Conservation (phyloP, 1,139 yeast species). For the Hyphopichia pseudoburtonii region DNA sequence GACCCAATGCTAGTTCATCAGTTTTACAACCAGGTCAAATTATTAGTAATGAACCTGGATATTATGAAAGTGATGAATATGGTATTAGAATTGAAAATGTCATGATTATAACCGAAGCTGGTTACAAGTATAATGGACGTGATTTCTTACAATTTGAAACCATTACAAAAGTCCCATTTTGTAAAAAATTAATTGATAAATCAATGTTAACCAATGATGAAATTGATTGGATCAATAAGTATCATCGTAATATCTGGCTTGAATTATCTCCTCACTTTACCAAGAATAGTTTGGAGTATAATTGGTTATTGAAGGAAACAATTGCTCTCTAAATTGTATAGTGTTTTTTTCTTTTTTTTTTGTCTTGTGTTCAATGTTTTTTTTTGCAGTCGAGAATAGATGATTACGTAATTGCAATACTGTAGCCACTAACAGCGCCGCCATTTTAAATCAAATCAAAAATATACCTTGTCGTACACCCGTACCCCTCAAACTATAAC, state of each 20-base stretch:
- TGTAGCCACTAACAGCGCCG: too few relatives aligned
- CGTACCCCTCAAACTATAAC: too few relatives aligned
- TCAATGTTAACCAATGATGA: conserved; percentile 62
- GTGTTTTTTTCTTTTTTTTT: background rate
- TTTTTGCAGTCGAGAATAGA: too few relatives aligned
- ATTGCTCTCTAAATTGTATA: conserved; percentile 24
- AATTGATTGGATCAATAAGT: conserved; percentile 62
- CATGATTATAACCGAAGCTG: conserved; percentile 53
- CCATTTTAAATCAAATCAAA: too few relatives aligned
- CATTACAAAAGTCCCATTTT: conserved; percentile 86
- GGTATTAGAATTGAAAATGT: conserved; percentile 94
- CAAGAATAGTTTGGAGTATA: conserved; percentile 53
- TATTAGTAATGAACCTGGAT: conserved; percentile 94
- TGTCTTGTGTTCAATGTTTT: background rate
- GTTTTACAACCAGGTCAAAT: conserved; percentile 71
- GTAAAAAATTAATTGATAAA: conserved; percentile 63
- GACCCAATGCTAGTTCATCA: conserved; percentile 46
- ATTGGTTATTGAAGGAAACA: conserved; percentile 81
- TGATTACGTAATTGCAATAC: too few relatives aligned
- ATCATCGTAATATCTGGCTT: conserved; percentile 64
- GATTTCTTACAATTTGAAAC: conserved; percentile 78
- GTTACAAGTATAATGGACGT: conserved; percentile 46
- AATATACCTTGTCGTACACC: background rate
- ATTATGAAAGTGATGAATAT: conserved; percentile 85
- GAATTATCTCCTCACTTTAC: conserved; percentile 49